These are phyloP conservation scores for Halophytophthora polymorphica DNA, from an alignment of 352 stramenopile species.

Conservation along the genomic window DNA sequence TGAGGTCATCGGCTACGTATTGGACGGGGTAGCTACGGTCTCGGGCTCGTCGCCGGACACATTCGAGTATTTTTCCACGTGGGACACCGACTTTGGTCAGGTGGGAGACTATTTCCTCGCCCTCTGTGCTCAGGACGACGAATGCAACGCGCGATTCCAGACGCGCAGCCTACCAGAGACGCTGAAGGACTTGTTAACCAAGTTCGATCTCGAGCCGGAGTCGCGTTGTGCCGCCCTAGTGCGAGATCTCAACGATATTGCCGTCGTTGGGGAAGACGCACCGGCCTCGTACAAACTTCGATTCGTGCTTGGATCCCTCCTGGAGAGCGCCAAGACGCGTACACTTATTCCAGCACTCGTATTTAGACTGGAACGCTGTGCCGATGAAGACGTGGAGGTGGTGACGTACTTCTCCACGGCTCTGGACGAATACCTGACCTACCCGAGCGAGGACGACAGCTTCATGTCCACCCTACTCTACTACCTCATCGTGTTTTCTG, in stretches of 20 bases:
- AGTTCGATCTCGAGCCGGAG: constrained; percentile 23
- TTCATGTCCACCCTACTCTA: constrained; percentile 38
- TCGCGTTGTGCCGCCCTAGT: constrained; percentile 23
- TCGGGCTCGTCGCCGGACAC: constrained; percentile 28
- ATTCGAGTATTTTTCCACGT: constrained; percentile 33
- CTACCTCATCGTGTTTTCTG: constrained; percentile 48
- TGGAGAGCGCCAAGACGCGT: constrained; percentile 16
- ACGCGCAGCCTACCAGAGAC: constrained; percentile 7
- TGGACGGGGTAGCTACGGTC: constrained; percentile 39
- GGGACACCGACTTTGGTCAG: constrained; percentile 35
- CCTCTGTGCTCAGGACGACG: constrained; percentile 11
- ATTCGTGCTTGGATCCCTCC: constrained; percentile 21
- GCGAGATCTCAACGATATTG: not conserved
- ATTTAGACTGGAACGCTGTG: constrained; percentile 38
- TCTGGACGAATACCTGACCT: not conserved
- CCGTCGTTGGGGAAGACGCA: not conserved
- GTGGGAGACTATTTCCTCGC: constrained; percentile 32
- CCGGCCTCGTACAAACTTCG: constrained; percentile 26
- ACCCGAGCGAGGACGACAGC: constrained; percentile 16
- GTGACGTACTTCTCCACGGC: constrained; percentile 23
- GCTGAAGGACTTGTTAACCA: constrained; percentile 15
- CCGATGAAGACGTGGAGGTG: constrained; percentile 16
- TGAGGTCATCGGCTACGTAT: constrained; percentile 42
- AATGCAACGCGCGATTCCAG: constrained; percentile 19
- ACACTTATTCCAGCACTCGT: constrained; percentile 33